Evolutionary conservation across 2,329 filamentous ascomycete genomes (phyloP).

Genomic region (Didymellaceae sp.): DNA sequence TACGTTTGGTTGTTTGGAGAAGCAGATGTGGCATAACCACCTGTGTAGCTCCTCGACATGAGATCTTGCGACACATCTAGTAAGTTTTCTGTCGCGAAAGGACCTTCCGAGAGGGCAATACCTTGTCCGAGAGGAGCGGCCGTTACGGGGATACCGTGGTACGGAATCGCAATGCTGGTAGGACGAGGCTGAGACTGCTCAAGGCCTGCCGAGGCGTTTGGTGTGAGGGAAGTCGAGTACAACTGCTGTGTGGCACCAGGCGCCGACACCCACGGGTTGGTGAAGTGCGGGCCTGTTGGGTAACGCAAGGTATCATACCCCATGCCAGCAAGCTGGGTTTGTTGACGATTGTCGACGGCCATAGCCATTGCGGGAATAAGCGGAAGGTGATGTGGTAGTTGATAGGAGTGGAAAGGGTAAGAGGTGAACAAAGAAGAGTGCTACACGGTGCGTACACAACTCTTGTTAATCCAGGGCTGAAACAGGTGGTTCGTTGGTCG

Average conservation of each 20-base stretch:
- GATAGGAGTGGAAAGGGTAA: constrained; percentile 10
- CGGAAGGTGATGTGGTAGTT: constrained; percentile 14
- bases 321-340: constrained; percentile 68
- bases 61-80: constrained; percentile 78
- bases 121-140: constrained; percentile 73
- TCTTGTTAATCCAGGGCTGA: constrained; percentile 38
- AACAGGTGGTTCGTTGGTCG: constrained; percentile 45
- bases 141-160: constrained; percentile 75
- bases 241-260: constrained; percentile 64
- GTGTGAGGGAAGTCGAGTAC: constrained; percentile 70
- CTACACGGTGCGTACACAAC: constrained; percentile 32
- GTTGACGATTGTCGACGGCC: constrained; percentile 90
- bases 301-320: constrained; percentile 84
- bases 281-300: constrained; percentile 73
- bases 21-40: constrained; percentile 73
- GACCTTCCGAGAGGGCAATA: constrained; percentile 69
- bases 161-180: constrained; percentile 71
- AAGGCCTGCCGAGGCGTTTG: constrained; percentile 48
- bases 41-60: constrained; percentile 71
- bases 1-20: constrained; percentile 72
- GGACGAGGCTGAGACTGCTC: constrained; percentile 63
- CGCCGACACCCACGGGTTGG: constrained; percentile 82
- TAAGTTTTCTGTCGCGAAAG: constrained; percentile 70
- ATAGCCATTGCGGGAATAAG: constrained; percentile 74
- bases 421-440: constrained; percentile 35